Evolutionary conservation across 1,284 basidiomycete species (phyloP).

Genomic region (Ustilago crameri): DNA sequence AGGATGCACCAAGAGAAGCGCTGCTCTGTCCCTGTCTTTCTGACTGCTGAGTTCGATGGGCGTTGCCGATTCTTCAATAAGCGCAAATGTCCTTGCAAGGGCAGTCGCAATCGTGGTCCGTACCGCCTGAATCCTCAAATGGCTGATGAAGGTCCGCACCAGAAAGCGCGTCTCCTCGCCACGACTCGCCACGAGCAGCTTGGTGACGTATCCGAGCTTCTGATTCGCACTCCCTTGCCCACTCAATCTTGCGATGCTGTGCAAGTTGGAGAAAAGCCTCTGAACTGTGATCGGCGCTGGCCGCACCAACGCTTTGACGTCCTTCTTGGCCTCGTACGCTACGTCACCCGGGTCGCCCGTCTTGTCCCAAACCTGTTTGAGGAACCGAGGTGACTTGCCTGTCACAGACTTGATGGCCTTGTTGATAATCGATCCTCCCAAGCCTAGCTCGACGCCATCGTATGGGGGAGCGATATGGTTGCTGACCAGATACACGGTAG

Average conservation of each 20-base stretch:
- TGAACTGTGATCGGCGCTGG: constrained; percentile 59
- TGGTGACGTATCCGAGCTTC: constrained; percentile 83
- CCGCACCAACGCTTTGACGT: constrained; percentile 61
- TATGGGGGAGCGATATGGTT: constrained; percentile 80
- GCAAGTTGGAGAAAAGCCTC: constrained; percentile 62
- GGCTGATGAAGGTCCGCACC: constrained; percentile 81
- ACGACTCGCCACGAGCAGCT: constrained; percentile 81
- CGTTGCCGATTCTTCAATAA: constrained; percentile 66
- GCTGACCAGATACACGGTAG: constrained; percentile 88
- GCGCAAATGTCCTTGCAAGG: constrained; percentile 81
- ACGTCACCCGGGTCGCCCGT: constrained; percentile 67
- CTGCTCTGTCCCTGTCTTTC: constrained; percentile 28
- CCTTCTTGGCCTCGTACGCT: constrained; percentile 63
- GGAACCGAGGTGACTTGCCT: constrained; percentile 76
- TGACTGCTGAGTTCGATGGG: constrained; percentile 9
- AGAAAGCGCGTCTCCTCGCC: constrained; percentile 89
- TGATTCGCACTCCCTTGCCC: constrained; percentile 80
- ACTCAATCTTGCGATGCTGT: constrained; percentile 72
- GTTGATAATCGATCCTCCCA: constrained; percentile 76
- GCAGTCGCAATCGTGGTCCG: constrained; percentile 83
- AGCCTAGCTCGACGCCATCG: constrained; percentile 69
- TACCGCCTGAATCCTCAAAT: constrained; percentile 84
- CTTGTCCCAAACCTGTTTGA: constrained; percentile 73
- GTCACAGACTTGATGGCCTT: constrained; percentile 85
- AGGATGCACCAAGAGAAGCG: constrained; percentile 27